These are phyloP conservation scores for Pyronema domesticum DNA, from an alignment of 495 filamentous ascomycete species.

Conservation along the genomic window DNA sequence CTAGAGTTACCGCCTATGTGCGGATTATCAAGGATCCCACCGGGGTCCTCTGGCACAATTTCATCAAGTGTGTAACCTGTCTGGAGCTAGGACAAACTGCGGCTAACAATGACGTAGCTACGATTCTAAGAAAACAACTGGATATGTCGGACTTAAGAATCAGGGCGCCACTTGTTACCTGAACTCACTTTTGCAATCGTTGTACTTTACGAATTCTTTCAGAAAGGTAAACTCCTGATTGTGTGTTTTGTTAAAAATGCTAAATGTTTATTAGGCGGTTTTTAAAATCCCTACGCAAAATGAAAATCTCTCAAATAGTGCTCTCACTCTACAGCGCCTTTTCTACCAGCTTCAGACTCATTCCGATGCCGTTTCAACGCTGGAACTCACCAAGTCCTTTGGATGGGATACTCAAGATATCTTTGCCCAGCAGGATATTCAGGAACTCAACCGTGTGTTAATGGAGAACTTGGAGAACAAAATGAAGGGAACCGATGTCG, in stretches of 20 bases:
- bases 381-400: slow-evolving; percentile 85
- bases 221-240: slow-evolving; percentile 47
- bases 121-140: slow-evolving; percentile 96
- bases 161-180: slow-evolving; percentile 97
- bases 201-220: slow-evolving; percentile 96
- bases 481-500: slow-evolving; percentile 95
- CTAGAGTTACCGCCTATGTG: slow-evolving; percentile 82
- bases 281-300: slow-evolving; percentile 90
- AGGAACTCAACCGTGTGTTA: slow-evolving; percentile 85
- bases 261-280: slow-evolving; percentile 45
- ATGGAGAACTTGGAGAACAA: slow-evolving; percentile 92
- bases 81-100: neutral
- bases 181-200: slow-evolving; percentile 87
- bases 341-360: slow-evolving; percentile 88
- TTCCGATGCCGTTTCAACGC: slow-evolving; percentile 63
- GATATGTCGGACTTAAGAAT: slow-evolving; percentile 90
- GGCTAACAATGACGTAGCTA: slow-evolving; percentile 38
- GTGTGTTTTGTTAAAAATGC: neutral
- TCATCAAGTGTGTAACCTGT: slow-evolving; percentile 48
- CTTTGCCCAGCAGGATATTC: slow-evolving; percentile 97
- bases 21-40: slow-evolving; percentile 91
- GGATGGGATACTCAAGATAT: slow-evolving; percentile 97
- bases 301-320: slow-evolving; percentile 64
- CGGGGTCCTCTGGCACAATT: slow-evolving; percentile 97
- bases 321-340: slow-evolving; percentile 80